These are phyloP conservation scores for Colletotrichum lupini DNA, from an alignment of 2,329 filamentous ascomycete species.

Conservation along the genomic window DNA sequence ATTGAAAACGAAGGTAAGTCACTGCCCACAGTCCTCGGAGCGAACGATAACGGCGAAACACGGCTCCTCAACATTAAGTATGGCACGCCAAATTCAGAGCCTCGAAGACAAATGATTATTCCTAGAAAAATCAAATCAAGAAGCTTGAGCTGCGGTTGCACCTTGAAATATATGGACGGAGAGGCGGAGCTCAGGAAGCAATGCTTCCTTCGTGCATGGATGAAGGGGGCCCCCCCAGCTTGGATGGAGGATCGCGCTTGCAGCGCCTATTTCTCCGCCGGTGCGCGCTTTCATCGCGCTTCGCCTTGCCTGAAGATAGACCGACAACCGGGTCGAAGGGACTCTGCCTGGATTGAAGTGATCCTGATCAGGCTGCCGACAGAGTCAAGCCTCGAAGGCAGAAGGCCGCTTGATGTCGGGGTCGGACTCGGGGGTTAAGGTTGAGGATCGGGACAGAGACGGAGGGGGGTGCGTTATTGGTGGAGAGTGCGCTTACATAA, in stretches of 20 bases:
- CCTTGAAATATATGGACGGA: not conserved
- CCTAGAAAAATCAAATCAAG: not conserved
- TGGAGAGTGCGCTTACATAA: not conserved
- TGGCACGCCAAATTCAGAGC: not conserved
- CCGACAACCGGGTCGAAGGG: not conserved
- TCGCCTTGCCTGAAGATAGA: not conserved
- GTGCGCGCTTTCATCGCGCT: not conserved
- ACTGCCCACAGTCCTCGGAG: no score
- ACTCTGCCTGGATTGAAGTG: not conserved
- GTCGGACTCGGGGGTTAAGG: not conserved
- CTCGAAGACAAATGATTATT: no score
- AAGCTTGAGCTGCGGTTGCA: no score
- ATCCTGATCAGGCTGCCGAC: not conserved
- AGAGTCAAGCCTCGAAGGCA: no score
- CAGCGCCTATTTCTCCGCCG: not conserved
- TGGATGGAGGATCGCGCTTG: not conserved
- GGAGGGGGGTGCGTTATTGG: no score
- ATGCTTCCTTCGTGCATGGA: not conserved
- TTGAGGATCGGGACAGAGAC: not conserved
- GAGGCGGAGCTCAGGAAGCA: conserved; percentile 8
- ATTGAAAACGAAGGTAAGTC: no score
- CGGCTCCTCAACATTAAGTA: no score
- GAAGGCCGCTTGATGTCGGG: not conserved
- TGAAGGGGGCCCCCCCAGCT: not conserved
- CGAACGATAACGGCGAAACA: no score